These are phyloP conservation scores for Abelmoschus esculentus DNA, from an alignment of 345 rosid species.

Conservation along the genomic window DNA sequence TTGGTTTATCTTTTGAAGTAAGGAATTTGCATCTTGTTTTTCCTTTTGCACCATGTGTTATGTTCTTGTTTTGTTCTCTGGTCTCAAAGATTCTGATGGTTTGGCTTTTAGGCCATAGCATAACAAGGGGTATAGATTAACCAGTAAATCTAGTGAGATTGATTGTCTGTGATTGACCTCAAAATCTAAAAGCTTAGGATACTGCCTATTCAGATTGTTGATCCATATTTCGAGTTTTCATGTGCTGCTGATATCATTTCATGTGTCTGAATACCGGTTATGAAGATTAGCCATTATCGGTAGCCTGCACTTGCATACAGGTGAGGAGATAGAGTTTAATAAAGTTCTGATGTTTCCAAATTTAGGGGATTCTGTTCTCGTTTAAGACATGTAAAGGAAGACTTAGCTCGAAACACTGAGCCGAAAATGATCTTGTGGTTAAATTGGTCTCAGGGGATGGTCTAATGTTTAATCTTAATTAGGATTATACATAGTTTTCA, in stretches of 20 bases:
- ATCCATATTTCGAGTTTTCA: not conserved
- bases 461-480: not conserved
- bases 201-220: not conserved
- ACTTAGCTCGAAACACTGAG: not conserved
- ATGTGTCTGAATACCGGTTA: not conserved
- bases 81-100: not conserved
- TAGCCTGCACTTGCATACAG: not conserved
- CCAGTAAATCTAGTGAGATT: not conserved
- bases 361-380: not conserved
- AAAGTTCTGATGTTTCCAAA: not conserved
- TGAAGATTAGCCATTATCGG: not conserved
- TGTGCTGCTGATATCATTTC: not conserved
- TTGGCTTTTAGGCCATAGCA: not conserved
- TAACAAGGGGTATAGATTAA: not conserved
- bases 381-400: not conserved
- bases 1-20: not conserved
- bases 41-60: not conserved
- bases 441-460: not conserved
- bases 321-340: not conserved
- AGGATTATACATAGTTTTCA: not conserved
- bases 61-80: not conserved
- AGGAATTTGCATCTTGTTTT: slow-evolving; percentile 1
- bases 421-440: not conserved
- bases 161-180: not conserved
- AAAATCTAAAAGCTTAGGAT: not conserved